Evolutionary conservation across 1,139 yeast genomes (phyloP), one percentile per base, ranked within the genome.

Genomic region (Debaryomycetaceae sp.): DNA sequence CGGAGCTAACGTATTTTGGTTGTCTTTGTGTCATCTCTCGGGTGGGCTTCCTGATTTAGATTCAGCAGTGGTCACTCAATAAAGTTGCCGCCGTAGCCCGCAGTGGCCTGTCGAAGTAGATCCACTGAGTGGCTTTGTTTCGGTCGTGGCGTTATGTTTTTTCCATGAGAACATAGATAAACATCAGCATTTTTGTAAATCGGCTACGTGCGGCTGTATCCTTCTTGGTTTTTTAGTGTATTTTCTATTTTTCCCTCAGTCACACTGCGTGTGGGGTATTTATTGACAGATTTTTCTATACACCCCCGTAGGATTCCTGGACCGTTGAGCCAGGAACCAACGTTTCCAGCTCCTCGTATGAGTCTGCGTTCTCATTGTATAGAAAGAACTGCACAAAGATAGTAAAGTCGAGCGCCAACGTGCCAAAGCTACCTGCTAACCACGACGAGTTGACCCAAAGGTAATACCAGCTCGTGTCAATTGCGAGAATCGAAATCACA

Each of bases 371-470:
- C 37, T 65, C 74, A 41, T 77, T 79, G 60, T 89, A 89, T 29
- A 81, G 46, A 69, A 88, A 88, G 55, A 91, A 89, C 58, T 91
- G 98, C 27, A 77, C 57, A 48, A 91, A 89, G 15, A 91, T 91
- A 27, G 83, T 67, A 41, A 86, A 81, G 56, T 91, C 98, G 57
- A 89, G 71, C 2, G 72, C 62, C 43, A 91, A 66, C 4, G 98
- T 89, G 5, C 98, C 98, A 29, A 83, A 68, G 23, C 94, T 80
- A 1, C 98, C 98, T 2, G 89, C 78, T 36, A 91, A 66, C 98
- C 98, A 91, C 15, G 95, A 82, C 5, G 88, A 75, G 54, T 89
- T 91, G 30, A 89, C 82, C 50, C 84, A 53, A 23, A 89, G 55
- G 45, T 85, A 89, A 37, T 75, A 65, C 52, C 71, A 66, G 35